phyloP scores from a whole-genome alignment of 1,284 basidiomycete genomes.

The Xerocomus minutiporus region DNA sequence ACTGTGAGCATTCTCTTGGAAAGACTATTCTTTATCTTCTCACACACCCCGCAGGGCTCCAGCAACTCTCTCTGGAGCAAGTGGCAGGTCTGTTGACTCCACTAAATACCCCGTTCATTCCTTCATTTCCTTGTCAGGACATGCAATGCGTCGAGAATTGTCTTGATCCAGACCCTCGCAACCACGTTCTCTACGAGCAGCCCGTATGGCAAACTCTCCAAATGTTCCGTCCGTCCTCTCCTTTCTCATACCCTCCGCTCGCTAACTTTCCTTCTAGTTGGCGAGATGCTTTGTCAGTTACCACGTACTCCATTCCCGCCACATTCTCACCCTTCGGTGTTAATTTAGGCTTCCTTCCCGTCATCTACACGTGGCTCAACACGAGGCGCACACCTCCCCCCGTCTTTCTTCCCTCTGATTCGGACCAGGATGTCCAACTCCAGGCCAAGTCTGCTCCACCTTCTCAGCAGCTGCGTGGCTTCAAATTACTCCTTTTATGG shows the following conservation, averaged over 20 bases:
- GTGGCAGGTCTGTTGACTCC: conserved; percentile 54
- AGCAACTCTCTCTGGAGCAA: conserved; percentile 79
- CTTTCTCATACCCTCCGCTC: conserved; percentile 18
- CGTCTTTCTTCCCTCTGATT: conserved; percentile 55
- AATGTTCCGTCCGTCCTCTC: conserved; percentile 73
- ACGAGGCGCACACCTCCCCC: conserved; percentile 43
- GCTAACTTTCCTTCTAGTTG: conserved; percentile 53
- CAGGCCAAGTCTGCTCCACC: conserved; percentile 37
- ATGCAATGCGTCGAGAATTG: conserved; percentile 97
- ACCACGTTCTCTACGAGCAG: conserved; percentile 78
- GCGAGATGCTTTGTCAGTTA: conserved; percentile 85
- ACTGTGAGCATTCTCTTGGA: conserved; percentile 44
- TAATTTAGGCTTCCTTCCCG: conserved; percentile 72
- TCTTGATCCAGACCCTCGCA: conserved; percentile 48
- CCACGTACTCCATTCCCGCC: conserved; percentile 14
- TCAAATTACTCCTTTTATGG: conserved; percentile 75
- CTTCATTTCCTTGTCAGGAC: conserved; percentile 48
- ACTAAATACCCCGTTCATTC: not conserved
- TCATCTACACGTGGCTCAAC: conserved; percentile 65
- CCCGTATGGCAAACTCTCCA: conserved; percentile 93
- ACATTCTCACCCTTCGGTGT: conserved; percentile 28
- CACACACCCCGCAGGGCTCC: conserved; percentile 50
- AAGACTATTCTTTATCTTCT: not conserved
- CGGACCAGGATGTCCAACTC: conserved; percentile 39
- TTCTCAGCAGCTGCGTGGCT: conserved; percentile 54